Conservation (phyloP, 441 rosid species). For the Corymbia citriodora region DNA sequence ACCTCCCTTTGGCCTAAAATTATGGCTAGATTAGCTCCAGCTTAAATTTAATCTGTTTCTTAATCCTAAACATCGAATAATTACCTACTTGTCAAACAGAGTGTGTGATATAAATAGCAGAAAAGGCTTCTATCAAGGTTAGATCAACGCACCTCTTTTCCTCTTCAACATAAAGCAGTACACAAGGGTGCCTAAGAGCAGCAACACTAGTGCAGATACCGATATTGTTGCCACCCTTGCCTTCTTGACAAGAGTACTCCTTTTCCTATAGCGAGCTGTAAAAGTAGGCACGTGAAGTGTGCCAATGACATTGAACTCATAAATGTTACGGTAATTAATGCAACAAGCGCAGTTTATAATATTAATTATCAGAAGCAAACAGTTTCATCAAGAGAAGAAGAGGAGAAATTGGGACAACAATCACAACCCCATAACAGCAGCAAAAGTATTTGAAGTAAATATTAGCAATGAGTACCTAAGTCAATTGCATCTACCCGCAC, state of each 20-base stretch:
- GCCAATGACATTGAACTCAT: neutral
- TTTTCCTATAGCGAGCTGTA: neutral
- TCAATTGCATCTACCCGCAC: constrained; percentile 36
- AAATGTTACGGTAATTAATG: neutral
- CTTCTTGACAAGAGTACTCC: constrained; percentile 16
- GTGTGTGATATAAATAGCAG: neutral
- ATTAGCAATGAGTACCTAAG: neutral
- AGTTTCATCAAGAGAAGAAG: neutral
- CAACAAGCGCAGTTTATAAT: neutral
- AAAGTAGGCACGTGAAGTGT: neutral
- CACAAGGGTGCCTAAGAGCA: constrained; percentile 3
- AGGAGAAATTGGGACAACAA: neutral
- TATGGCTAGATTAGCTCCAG: neutral
- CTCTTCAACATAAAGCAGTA: constrained; percentile 12
- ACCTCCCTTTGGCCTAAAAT: neutral
- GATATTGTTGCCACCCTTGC: neutral
- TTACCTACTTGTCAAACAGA: neutral
- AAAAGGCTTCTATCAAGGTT: neutral
- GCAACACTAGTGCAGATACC: neutral
- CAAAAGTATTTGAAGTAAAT: neutral
- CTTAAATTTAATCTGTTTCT: neutral
- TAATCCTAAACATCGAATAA: neutral
- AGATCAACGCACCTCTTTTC: constrained; percentile 14
- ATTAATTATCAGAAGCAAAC: neutral
- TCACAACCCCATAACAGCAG: neutral